phyloP scores from a whole-genome alignment of 495 filamentous ascomycete species.

The Annulohypoxylon nitens region DNA sequence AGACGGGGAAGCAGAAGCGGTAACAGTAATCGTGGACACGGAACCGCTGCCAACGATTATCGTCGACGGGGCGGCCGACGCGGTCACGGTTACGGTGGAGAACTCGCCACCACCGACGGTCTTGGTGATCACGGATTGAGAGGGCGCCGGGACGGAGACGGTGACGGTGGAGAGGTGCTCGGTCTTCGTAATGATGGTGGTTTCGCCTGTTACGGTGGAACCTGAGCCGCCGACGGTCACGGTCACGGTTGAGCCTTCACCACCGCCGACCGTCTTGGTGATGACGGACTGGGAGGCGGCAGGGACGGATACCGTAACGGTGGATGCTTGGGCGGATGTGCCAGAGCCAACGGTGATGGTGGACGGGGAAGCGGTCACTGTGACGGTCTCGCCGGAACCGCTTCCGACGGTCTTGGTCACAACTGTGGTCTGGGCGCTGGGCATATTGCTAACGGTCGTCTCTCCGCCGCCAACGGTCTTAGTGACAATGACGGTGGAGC shows the following conservation, averaged over 20 bases:
- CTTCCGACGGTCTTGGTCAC: slow-evolving; percentile 1
- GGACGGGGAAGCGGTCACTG: slow-evolving; percentile 2
- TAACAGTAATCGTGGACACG: slow-evolving; percentile 6
- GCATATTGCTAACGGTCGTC: not conserved
- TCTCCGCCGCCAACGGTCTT: slow-evolving; percentile 21
- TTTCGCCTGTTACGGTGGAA: not conserved
- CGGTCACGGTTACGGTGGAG: slow-evolving; percentile 22
- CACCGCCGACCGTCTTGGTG: slow-evolving; percentile 20
- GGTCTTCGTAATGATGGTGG: not conserved
- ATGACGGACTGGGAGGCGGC: slow-evolving; percentile 13
- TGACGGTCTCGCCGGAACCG: not conserved
- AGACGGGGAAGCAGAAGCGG: not conserved
- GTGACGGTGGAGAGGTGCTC: not conserved
- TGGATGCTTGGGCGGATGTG: not conserved
- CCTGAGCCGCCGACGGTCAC: not conserved
- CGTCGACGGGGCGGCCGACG: not conserved
- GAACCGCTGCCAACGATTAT: slow-evolving; percentile 12
- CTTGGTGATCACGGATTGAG: slow-evolving; percentile 22
- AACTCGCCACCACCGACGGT: slow-evolving; percentile 8
- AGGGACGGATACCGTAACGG: slow-evolving; percentile 10
- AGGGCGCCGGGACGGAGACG: slow-evolving; percentile 9
- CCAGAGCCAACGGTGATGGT: not conserved
- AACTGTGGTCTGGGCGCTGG: not conserved
- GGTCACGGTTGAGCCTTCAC: not conserved
- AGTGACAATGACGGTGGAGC: slow-evolving; percentile 25